Conservation (phyloP, 345 rosid species). For the Kernera saxatilis region DNA sequence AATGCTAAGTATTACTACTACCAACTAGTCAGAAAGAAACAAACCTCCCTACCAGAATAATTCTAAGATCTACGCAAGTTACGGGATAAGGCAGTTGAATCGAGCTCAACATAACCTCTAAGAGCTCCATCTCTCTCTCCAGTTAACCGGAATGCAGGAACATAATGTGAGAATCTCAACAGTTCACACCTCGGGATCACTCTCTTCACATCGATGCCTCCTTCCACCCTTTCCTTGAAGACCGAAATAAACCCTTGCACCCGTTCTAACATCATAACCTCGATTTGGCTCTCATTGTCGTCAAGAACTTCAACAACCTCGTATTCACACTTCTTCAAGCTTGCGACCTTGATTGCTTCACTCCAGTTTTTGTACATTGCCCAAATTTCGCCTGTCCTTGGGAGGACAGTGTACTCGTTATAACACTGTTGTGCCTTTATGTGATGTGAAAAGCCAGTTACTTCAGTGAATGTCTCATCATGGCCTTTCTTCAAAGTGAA, state of each 20-base stretch:
- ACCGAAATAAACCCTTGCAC: constrained; percentile 50
- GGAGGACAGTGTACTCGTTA: constrained; percentile 45
- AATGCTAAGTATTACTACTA: neutral
- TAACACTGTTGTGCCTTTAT: constrained; percentile 26
- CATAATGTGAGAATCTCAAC: constrained; percentile 69
- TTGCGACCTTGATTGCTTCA: constrained; percentile 31
- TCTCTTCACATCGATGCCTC: constrained; percentile 15
- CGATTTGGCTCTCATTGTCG: constrained; percentile 25
- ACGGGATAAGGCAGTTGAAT: constrained; percentile 52
- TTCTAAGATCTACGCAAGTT: constrained; percentile 11
- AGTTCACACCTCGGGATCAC: constrained; percentile 50
- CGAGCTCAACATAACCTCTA: constrained; percentile 59
- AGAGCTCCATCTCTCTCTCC: constrained; percentile 48
- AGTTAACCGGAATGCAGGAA: constrained; percentile 59
- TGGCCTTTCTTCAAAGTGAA: constrained; percentile 39
- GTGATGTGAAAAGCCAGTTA: constrained; percentile 59
- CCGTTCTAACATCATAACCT: constrained; percentile 48
- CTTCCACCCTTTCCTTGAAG: constrained; percentile 38
- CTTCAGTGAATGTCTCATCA: constrained; percentile 26
- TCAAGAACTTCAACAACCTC: constrained; percentile 62
- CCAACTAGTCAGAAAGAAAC: neutral
- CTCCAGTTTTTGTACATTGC: constrained; percentile 83
- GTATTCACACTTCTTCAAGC: constrained; percentile 53
- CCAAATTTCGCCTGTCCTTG: constrained; percentile 78
- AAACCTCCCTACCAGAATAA: neutral